A percentile compares a stretch with the other conserved stretches of the same genome.
Evolutionary conservation across 2,329 filamentous ascomycete genomes (phyloP).

Genomic region (Fusarium robinianum): DNA sequence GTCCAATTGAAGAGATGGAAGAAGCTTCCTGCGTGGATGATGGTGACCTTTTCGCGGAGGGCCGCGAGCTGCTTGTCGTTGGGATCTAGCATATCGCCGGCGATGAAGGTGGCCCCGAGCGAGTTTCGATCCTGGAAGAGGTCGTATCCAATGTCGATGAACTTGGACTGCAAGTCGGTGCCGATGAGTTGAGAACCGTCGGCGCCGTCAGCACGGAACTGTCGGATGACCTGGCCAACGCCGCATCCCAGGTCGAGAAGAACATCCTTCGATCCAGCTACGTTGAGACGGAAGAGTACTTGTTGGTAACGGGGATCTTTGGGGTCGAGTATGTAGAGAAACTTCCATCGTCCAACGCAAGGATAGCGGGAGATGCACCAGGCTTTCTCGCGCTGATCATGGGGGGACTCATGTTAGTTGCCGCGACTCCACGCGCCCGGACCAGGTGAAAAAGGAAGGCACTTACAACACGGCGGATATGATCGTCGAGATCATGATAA

Average conservation of each 20-base stretch:
- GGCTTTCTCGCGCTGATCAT: slow-evolving; percentile 49
- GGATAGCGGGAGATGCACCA: slow-evolving; percentile 52
- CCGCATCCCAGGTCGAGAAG: slow-evolving; percentile 57
- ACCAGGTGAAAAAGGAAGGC: background rate
- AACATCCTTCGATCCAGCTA: slow-evolving; percentile 44
- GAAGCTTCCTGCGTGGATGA: slow-evolving; percentile 55
- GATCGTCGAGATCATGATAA: slow-evolving; percentile 41
- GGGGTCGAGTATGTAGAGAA: slow-evolving; percentile 49
- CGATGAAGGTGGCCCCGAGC: slow-evolving; percentile 53
- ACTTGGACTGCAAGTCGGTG: slow-evolving; percentile 53
- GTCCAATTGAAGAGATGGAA: slow-evolving; percentile 56
- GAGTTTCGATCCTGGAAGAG: slow-evolving; percentile 63
- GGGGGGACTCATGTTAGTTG: slow-evolving; percentile 14
- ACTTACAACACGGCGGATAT: slow-evolving; percentile 45
- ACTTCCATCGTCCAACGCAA: slow-evolving; percentile 56
- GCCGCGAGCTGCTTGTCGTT: slow-evolving; percentile 42
- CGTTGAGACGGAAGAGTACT: slow-evolving; percentile 48
- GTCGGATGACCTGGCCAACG: slow-evolving; percentile 55
- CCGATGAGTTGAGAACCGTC: slow-evolving; percentile 54
- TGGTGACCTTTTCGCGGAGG: slow-evolving; percentile 49
- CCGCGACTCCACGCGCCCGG: background rate
- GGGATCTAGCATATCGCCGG: slow-evolving; percentile 54
- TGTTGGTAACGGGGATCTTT: slow-evolving; percentile 49
- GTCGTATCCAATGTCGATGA: slow-evolving; percentile 64
- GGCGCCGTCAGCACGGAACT: slow-evolving; percentile 56